Percentiles rank a stretch among this genome's conserved stretches.
phyloP scores from a whole-genome alignment of 805 yeast species.

The Candida maesae region DNA sequence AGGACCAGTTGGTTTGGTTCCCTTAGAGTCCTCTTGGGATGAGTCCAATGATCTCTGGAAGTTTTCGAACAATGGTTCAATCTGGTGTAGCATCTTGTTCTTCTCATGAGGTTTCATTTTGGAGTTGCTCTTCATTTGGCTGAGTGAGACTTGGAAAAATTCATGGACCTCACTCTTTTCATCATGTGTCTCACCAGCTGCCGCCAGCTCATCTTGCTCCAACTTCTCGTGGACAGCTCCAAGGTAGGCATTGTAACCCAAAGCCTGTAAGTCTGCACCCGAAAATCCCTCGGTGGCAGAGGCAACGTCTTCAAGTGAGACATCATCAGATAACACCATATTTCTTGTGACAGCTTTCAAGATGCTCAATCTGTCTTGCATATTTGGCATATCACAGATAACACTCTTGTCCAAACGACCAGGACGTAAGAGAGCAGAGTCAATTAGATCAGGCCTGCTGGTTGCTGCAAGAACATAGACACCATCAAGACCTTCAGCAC shows the following conservation, averaged over 20 bases:
- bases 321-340: slow-evolving; percentile 51
- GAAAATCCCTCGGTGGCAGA: slow-evolving; percentile 68
- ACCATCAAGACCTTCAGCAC: slow-evolving; percentile 97
- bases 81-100: slow-evolving; percentile 38
- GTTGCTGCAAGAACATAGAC: slow-evolving; percentile 97
- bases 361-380: slow-evolving; percentile 70
- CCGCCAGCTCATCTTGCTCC: slow-evolving; percentile 38
- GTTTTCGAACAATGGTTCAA: slow-evolving; percentile 35
- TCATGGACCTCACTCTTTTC: slow-evolving; percentile 28
- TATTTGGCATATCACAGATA: slow-evolving; percentile 81
- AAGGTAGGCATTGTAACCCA: slow-evolving; percentile 86
- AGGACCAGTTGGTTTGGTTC: slow-evolving; percentile 15
- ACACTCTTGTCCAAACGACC: slow-evolving; percentile 94
- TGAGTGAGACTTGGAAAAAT: slow-evolving; percentile 39
- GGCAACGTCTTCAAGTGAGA: slow-evolving; percentile 55
- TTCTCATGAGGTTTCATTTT: slow-evolving; percentile 37
- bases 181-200: slow-evolving; percentile 19
- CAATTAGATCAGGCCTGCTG: slow-evolving; percentile 91
- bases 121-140: slow-evolving; percentile 14
- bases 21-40: background rate
- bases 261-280: slow-evolving; percentile 93
- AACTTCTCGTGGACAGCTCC: slow-evolving; percentile 76
- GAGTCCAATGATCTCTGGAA: slow-evolving; percentile 4
- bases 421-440: slow-evolving; percentile 90
- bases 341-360: slow-evolving; percentile 53